Evolutionary conservation across 371 early-diverging fungal species (phyloP), one percentile per base, ranked within the genome.

Genomic region (Mucor indicus): DNA sequence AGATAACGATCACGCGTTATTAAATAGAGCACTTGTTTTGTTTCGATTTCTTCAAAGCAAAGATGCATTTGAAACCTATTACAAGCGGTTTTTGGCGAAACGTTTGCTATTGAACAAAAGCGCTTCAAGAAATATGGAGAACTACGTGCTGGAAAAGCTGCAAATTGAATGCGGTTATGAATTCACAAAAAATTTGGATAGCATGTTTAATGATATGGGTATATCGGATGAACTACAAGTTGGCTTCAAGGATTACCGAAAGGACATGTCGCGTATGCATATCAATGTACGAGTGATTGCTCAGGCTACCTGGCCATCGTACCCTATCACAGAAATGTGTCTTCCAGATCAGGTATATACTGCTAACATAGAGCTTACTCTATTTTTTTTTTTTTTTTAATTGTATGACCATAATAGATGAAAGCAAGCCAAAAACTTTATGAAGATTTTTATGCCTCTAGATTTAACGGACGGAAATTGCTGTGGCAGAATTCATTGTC

Each of bases 21-120:
- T 91, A 40, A 90, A 95, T 45, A 67, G 79, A 12, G 77, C 87
- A 3, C 53, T 98, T 30, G 76, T 75, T n/a, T 58, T 98, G 23
- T 97, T 98, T 66, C 77, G 96, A 13, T 92, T 84, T 48, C 84
- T 96, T 39, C 87, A 91, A 60, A 89, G 87, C 45, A 97, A 96
- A 62, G 96, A 96, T 64, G 78, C 92, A 13, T 98, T 98, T 65
- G 97, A 97, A 61, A 91, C 89, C 2, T 96, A 93, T 55, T 96
- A 96, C 66, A 95, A 93, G 50, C 81, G 87, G 9, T 89, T 88
- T 50, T 66, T 98, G 42, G 91, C 97, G 16, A 91, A 89, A 52
- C 80, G 98, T 9, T 72, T 98, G 29, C 59, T 97, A 10, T 67
- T 89, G 30, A 79, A 81, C 37, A 85, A 81, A 46, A 86, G 84